Conservation (phyloP, 2,329 filamentous ascomycete species). For the Cercospora brassicicola region DNA sequence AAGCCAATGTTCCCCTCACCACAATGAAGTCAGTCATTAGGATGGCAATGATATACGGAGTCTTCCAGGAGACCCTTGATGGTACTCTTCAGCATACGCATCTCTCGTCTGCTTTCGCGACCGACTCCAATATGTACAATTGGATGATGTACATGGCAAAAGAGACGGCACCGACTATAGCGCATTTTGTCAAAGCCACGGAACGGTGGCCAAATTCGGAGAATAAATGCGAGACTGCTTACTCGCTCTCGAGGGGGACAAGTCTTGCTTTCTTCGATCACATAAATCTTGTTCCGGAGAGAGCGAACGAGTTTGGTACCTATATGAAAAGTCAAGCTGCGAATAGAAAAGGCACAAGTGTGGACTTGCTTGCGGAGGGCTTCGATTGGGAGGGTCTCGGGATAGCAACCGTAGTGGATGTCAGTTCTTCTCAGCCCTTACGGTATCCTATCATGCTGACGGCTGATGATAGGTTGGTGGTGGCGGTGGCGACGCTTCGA, state of each 20-base stretch:
- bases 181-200: not conserved
- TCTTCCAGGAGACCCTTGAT: not conserved
- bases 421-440: too few relatives aligned
- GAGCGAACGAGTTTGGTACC: not conserved
- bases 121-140: not conserved
- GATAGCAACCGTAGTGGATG: not conserved
- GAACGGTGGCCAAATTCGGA: not conserved
- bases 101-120: not conserved
- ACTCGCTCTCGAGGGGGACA: not conserved
- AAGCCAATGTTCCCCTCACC: not conserved
- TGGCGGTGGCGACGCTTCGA: conserved; percentile 24
- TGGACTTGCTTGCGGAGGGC: not conserved
- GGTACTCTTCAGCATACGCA: not conserved
- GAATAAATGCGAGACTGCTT: not conserved
- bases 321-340: not conserved
- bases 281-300: not conserved
- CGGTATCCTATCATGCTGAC: too few relatives aligned
- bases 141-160: not conserved
- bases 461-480: too few relatives aligned
- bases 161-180: not conserved
- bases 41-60: not conserved
- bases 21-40: not conserved
- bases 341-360: not conserved
- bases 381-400: not conserved
- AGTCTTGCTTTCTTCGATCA: not conserved